A percentile compares a stretch with the other conserved stretches of the same genome.
phyloP scores from a whole-genome alignment of 257 asterid species.

The Coffea eugenioides region DNA sequence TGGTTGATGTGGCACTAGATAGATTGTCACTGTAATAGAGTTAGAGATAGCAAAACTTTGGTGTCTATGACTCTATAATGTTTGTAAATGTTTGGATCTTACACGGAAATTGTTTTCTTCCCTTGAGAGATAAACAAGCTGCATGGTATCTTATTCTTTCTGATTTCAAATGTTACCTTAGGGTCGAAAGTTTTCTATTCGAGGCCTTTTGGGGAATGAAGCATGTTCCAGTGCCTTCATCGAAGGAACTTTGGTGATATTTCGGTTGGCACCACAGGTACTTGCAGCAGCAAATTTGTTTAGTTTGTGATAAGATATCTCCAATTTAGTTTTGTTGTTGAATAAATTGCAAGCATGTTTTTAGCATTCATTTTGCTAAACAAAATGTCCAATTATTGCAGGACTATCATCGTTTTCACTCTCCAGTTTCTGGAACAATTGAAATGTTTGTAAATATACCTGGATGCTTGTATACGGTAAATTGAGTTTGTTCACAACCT shows the following conservation, averaged over 20 bases:
- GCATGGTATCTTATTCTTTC: conserved; percentile 15
- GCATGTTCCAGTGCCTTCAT: conserved; percentile 53
- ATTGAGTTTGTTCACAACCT: conserved; percentile 4
- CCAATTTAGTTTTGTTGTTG: conserved; percentile 9
- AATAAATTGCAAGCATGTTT: neutral
- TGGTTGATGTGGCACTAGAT: neutral
- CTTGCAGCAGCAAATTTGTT: conserved; percentile 11
- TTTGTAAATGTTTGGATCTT: neutral
- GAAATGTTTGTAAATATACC: conserved; percentile 84
- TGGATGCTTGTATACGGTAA: conserved; percentile 94
- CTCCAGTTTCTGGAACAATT: conserved; percentile 89
- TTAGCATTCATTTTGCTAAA: conserved; percentile 2
- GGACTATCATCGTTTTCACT: conserved; percentile 96
- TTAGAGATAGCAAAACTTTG: too few relatives aligned
- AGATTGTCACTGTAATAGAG: neutral
- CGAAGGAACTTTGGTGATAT: conserved; percentile 85
- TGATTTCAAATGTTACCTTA: conserved; percentile 24
- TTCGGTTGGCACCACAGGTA: conserved; percentile 99
- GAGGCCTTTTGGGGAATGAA: conserved; percentile 89
- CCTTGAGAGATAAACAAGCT: conserved; percentile 1
- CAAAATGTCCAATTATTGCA: conserved; percentile 34
- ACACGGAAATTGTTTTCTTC: neutral
- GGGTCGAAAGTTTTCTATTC: conserved; percentile 91
- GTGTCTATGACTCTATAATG: neutral
- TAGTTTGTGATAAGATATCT: neutral